Base-by-base conservation (phyloP, 139 green algal species). In the Chlamydomonas incerta region DNA sequence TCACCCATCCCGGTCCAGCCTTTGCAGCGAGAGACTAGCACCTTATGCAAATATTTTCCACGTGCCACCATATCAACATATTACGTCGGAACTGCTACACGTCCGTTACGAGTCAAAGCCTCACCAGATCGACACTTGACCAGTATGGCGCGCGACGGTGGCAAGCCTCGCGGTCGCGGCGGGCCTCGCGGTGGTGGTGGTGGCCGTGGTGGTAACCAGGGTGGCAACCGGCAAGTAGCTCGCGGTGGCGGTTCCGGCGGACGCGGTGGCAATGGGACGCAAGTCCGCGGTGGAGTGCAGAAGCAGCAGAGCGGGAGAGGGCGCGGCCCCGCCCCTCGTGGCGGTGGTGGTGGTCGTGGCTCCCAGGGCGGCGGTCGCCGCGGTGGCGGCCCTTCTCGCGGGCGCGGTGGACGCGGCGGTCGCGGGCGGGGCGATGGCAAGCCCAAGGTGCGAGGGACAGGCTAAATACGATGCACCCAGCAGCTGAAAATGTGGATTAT, bases 401-500 rank as follows among this genome's bases (percentile, higher is more conserved):
- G 70, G 9, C 58, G 77, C 11, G 71, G 86, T 18, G 76, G 76
- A 11, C 57, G 85, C 29, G 34, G 79, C 29, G 85, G 85, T 28
- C 58, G 75, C 4, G 68, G 75, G 68, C 28, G 29, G 33, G 1
- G 35, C 20, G 50, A 37, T 21, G 74, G 71, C 21, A 86, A 87
- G 75, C 82, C 74, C 18, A 82, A 65, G 41, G 41, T 50, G 41
- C 41, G 41, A 5, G 8, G 41, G 41, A 50, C 41, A 5, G 41
- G n/a, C n/a, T n/a, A n/a, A n/a, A n/a, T n/a, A n/a, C n/a, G n/a
- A n/a, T n/a, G n/a, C n/a, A n/a, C n/a, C n/a, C n/a, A n/a, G n/a
- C n/a, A n/a, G n/a, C n/a, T n/a, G n/a, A n/a, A n/a, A n/a, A n/a
- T n/a, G n/a, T n/a, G n/a, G n/a, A n/a, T n/a, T 50, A 50, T 8